Percentiles rank a stretch among this genome's conserved stretches.
Conservation (phyloP, 129 eudicot genomes). For the Helichrysum umbraculigerum region DNA sequence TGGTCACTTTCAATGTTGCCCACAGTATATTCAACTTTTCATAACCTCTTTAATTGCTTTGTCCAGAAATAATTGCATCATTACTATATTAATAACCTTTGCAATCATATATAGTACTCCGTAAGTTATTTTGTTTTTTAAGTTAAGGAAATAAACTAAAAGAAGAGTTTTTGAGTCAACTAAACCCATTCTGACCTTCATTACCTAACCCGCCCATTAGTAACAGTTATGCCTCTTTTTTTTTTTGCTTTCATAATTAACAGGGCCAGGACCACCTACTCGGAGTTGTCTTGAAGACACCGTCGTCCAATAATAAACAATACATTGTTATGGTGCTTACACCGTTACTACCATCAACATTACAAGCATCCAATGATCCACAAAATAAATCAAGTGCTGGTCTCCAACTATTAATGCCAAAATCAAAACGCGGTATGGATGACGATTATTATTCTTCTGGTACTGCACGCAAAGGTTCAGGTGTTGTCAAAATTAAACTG, state of each 20-base stretch:
- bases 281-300: slow-evolving; percentile 81
- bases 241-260: background rate
- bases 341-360: slow-evolving; percentile 59
- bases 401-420: slow-evolving; percentile 70
- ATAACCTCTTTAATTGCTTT: background rate
- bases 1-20: background rate
- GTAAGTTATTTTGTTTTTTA: background rate
- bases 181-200: background rate
- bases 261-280: slow-evolving; percentile 95
- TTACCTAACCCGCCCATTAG: background rate
- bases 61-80: background rate
- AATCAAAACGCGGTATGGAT: slow-evolving; percentile 76
- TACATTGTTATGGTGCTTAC: slow-evolving; percentile 81
- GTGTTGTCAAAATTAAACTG: slow-evolving; percentile 65
- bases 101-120: background rate
- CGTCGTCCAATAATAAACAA: slow-evolving; percentile 60
- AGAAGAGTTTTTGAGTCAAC: background rate
- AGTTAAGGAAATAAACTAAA: background rate
- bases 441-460: slow-evolving; percentile 82
- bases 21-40: no score
- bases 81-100: background rate
- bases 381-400: slow-evolving; percentile 42
- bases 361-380: slow-evolving; percentile 35
- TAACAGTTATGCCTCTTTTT: no score
- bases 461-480: slow-evolving; percentile 81